phyloP scores from a whole-genome alignment of 768 basidiomycete species.

The Phallus indusiatus region DNA sequence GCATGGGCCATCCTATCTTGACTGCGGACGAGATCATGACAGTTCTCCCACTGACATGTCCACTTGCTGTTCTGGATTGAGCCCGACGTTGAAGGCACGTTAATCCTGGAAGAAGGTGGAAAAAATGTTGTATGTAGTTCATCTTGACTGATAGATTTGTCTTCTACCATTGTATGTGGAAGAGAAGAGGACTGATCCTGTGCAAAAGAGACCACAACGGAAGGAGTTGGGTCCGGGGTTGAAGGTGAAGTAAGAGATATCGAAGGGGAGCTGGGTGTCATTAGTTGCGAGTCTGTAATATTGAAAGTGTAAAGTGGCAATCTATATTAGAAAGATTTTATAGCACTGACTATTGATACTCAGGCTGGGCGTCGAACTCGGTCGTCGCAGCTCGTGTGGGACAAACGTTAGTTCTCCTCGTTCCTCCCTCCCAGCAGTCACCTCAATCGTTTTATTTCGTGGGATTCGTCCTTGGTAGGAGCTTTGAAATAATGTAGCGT shows the following conservation, averaged over 20 bases:
- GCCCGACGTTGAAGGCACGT: background rate
- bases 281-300: background rate
- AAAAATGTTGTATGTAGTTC: background rate
- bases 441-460: background rate
- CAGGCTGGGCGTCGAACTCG: background rate
- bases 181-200: background rate
- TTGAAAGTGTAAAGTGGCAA: background rate
- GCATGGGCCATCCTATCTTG: constrained; percentile 5
- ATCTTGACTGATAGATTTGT: background rate
- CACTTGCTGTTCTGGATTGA: background rate
- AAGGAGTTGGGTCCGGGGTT: background rate
- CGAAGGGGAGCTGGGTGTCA: background rate
- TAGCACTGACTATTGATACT: background rate
- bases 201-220: background rate
- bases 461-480: background rate
- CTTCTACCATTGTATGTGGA: background rate
- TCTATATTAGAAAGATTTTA: background rate
- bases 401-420: background rate
- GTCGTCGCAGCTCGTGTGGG: background rate
- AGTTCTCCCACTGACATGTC: background rate
- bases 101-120: background rate
- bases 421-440: background rate
- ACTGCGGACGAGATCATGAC: background rate
- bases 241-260: background rate
- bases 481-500: background rate